Base-by-base conservation (phyloP, 2,329 filamentous ascomycete species). In the Passalora sequoiae region DNA sequence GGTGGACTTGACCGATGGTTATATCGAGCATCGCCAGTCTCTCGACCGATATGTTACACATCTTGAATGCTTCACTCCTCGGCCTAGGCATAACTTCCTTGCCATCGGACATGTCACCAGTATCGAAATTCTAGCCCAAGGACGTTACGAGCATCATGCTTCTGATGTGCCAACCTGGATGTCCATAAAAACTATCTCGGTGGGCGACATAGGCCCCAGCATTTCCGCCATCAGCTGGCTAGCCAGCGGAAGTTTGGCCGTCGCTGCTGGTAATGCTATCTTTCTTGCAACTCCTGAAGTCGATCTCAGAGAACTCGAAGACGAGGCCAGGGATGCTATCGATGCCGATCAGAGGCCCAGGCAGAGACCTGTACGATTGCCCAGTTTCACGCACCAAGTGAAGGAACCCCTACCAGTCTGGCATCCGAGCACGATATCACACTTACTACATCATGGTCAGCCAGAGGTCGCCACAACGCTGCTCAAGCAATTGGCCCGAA, bases 401-500 rank as follows among this genome's bases (percentile, higher is more conserved):
- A 97, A 96, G 59, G 86, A 88, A 0, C 85, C 89, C 2, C 70
- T 97, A 5, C 88, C 92, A 0, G 75, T 94, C 2, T 98, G 94
- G 57, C 91, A 98, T 58, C 92, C 92, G 0, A 88, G 94, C 58
- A 86, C 95, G 46, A 68, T 97, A 19, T 84, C 86, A 40, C 86
- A 96, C 63, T 91, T 86, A 56, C 87, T 94, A 27, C 71, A 95
- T 19, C 77, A 82, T 15, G 91, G 89, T 1, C 94, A 94, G 61
- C 75, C 76, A 24, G 62, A 67, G 3, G 65, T 88, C 4, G 87
- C 92, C 2, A 83, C 88, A 53, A 74, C 73, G 7, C 80, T 95
- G 7, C 66, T 97, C 20, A 70, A 85, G 39, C 78, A 78, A 4
- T 69, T 98, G 16, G 76, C 89, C 57, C 79, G 81, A 56, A 83